These are phyloP conservation scores for Dryas octopetala DNA, from an alignment of 306 rosid species.

Conservation along the genomic window DNA sequence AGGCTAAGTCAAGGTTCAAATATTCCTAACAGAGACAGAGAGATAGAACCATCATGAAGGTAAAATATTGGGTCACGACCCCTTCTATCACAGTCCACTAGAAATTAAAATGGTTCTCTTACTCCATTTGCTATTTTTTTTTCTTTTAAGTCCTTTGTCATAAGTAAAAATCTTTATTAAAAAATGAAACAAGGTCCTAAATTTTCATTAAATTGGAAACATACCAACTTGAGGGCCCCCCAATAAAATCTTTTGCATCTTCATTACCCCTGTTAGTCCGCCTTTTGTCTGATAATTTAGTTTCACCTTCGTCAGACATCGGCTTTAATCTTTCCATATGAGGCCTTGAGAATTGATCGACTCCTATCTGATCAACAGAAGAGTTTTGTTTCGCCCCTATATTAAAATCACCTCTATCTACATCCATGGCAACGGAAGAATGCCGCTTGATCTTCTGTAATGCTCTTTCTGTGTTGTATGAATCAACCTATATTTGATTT, in stretches of 20 bases:
- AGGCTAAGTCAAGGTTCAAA: too few relatives aligned
- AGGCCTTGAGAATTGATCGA: conserved; percentile 16
- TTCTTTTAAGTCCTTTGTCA: not conserved
- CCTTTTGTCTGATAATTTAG: conserved; percentile 36
- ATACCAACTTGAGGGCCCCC: conserved; percentile 92
- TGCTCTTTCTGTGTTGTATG: conserved; percentile 59
- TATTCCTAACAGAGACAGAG: too few relatives aligned
- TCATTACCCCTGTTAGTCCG: conserved; percentile 41
- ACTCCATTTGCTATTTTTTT: not conserved
- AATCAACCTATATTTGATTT: conserved; percentile 41
- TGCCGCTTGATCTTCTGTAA: conserved; percentile 71
- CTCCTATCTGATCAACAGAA: conserved; percentile 36
- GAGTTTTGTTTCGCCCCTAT: conserved; percentile 29
- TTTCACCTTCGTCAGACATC: conserved; percentile 43
- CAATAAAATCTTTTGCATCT: conserved; percentile 49
- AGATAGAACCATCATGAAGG: not conserved
- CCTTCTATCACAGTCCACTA: not conserved
- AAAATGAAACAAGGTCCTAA: conserved; percentile 21
- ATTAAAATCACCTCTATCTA: conserved; percentile 40
- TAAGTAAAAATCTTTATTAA: too few relatives aligned
- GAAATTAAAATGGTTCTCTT: not conserved
- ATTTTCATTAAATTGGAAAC: conserved; percentile 20
- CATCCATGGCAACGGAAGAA: conserved; percentile 43
- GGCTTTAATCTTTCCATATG: conserved; percentile 37
- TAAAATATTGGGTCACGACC: not conserved